A percentile compares a stretch with the other conserved stretches of the same genome.
These are phyloP conservation scores for Fraxinus velutina DNA, from an alignment of 305 asterid genomes.

Conservation along the genomic window DNA sequence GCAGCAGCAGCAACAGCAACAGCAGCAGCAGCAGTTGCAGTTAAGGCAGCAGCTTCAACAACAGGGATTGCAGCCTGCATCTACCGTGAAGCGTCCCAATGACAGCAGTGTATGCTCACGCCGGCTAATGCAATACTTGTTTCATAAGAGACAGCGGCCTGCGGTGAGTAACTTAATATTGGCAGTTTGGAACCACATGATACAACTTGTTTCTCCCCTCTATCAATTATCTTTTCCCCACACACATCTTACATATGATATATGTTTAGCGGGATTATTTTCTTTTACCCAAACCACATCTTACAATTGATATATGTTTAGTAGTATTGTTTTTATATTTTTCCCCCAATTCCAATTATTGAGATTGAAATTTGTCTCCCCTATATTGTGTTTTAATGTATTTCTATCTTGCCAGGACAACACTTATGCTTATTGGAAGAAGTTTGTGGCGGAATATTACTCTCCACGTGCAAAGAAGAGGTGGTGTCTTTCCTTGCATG, in stretches of 20 bases:
- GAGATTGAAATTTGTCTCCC: not conserved
- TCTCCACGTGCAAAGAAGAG: slow-evolving; percentile 90
- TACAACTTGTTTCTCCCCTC: not conserved
- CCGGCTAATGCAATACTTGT: slow-evolving; percentile 81
- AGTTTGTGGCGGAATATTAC: slow-evolving; percentile 86
- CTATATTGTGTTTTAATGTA: slow-evolving; percentile 15
- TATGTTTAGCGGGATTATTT: slow-evolving; percentile 6
- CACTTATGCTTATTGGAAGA: slow-evolving; percentile 86
- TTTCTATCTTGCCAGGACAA: slow-evolving; percentile 56
- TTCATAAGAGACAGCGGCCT: slow-evolving; percentile 88
- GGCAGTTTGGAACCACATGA: not conserved
- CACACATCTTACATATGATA: slow-evolving; percentile 1
- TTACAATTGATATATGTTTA: slow-evolving; percentile 15
- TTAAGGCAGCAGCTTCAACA: slow-evolving; percentile 67
- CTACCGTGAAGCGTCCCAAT: slow-evolving; percentile 66
- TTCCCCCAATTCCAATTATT: slow-evolving; percentile 4
- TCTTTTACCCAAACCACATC: not conserved
- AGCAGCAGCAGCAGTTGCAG: slow-evolving; percentile 56
- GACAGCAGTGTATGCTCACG: slow-evolving; percentile 92
- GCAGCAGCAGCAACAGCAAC: slow-evolving; percentile 21
- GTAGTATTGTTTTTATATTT: slow-evolving; percentile 7
- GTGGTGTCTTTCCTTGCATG: slow-evolving; percentile 88
- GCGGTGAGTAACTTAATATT: slow-evolving; percentile 50
- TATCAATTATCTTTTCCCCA: not conserved
- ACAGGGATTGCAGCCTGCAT: slow-evolving; percentile 60